Percentiles rank a stretch among this genome's conserved stretches.
These are phyloP conservation scores for Glycine latifolia DNA, from an alignment of 306 rosid genomes.

Conservation along the genomic window DNA sequence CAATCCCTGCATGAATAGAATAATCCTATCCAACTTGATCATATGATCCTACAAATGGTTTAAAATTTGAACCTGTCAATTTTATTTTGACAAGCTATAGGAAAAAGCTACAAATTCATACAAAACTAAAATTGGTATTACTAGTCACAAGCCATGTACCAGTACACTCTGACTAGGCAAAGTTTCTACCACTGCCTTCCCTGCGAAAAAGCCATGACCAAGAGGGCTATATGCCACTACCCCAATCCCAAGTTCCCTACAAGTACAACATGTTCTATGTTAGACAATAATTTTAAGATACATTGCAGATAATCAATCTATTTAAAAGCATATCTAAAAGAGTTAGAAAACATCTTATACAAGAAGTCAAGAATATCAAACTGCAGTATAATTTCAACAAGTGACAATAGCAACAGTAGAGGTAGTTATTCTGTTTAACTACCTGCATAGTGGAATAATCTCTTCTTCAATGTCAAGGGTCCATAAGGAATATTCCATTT, in stretches of 20 bases:
- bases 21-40: too few species aligned
- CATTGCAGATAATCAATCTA: not conserved
- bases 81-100: constrained; percentile 3
- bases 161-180: constrained; percentile 63
- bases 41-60: not conserved
- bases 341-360: constrained; percentile 9
- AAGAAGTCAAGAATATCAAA: not conserved
- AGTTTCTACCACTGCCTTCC: constrained; percentile 67
- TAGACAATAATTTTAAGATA: not conserved
- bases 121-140: constrained; percentile 16
- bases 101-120: constrained; percentile 20
- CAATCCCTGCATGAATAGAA: not conserved
- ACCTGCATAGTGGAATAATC: constrained; percentile 74
- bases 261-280: not conserved
- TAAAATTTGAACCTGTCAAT: not conserved
- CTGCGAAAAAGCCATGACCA: constrained; percentile 75
- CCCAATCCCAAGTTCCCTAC: constrained; percentile 74
- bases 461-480: constrained; percentile 67
- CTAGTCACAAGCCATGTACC: constrained; percentile 41
- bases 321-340: constrained; percentile 15
- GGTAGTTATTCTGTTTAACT: not conserved
- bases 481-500: constrained; percentile 81
- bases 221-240: constrained; percentile 78
- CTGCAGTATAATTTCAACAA: too few species aligned
- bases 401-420: not conserved